Evolutionary conservation across 73 alveolate genomes (phyloP), one percentile per base, ranked within the genome.

Genomic region (Urostyla sp.): DNA sequence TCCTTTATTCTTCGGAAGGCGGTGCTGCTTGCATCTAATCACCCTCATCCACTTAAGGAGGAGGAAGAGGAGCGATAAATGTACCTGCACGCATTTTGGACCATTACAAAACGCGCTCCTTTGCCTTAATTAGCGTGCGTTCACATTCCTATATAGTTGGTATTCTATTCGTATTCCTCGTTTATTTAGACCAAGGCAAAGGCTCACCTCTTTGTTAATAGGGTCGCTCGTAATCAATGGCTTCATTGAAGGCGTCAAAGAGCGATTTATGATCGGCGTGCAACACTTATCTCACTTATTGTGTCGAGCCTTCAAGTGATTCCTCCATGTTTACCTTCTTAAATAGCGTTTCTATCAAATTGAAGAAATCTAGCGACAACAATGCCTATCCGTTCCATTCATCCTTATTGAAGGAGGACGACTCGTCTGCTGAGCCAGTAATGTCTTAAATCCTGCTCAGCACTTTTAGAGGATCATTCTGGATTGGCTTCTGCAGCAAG

Each of bases 161-260:
- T 27, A n/a, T 49, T 13, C 55, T 56, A 18, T 53, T 69, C 24
- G 49, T 11, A 15, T 46, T 59, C 49, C 83, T 69, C 5, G 83
- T 69, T 46, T 44, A 23, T 75, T 75, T 74, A 51, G 88, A 75
- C 69, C 87, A 54, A 18, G 73, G 73, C 3, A 74, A 79, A 23
- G 83, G 73, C 48, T 46, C 8, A 20, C 61, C 73, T 0, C 24
- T 49, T 20, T 74, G 72, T 54, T 74, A 43, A 44, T 63, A 77
- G 4, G 89, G 89, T 24, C 89, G 36, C 23, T 77, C 89, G 28
- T 32, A 28, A 48, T 58, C 72, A 20, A 59, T 24, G 3, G 75
- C 89, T 16, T 43, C 34, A 32, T 56, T 56, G 40, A 56, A 43
- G 6, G 76, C 74, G 46, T 75, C 77, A 23, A 45, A 75, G 11